phyloP scores from a whole-genome alignment of 495 filamentous ascomycete species.

The Cudoniella acicularis region DNA sequence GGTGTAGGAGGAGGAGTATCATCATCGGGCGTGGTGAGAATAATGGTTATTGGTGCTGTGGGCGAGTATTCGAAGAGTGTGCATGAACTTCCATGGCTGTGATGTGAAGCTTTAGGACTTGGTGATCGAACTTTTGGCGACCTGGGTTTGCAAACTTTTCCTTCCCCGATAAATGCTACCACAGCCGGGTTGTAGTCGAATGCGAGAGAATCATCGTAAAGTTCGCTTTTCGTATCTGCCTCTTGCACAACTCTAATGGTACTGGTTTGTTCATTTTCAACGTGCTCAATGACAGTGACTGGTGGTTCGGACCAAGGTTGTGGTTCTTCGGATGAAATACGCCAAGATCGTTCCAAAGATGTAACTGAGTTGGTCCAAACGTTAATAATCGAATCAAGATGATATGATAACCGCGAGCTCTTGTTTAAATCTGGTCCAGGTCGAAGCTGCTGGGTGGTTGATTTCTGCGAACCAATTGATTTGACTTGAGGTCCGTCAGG shows the following conservation, averaged over 20 bases:
- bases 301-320: not conserved
- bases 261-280: not conserved
- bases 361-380: not conserved
- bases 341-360: not conserved
- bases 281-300: not conserved
- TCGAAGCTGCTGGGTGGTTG: not conserved
- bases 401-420: not conserved
- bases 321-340: not conserved
- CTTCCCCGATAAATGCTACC: not conserved
- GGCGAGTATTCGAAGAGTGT: slow-evolving; percentile 14
- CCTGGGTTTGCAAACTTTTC: not conserved
- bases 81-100: slow-evolving; percentile 4
- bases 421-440: not conserved
- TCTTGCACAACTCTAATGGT: not conserved
- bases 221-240: not conserved
- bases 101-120: not conserved
- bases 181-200: slow-evolving; percentile 12
- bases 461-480: not conserved
- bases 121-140: not conserved
- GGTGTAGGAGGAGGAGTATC: not conserved
- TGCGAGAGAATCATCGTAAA: not conserved
- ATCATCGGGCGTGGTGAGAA: slow-evolving; percentile 20
- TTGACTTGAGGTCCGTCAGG: not conserved
- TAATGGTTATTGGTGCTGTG: slow-evolving; percentile 16
- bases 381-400: not conserved